Conservation (phyloP, 176 grass and related monocot genomes). For the Avena insularis region DNA sequence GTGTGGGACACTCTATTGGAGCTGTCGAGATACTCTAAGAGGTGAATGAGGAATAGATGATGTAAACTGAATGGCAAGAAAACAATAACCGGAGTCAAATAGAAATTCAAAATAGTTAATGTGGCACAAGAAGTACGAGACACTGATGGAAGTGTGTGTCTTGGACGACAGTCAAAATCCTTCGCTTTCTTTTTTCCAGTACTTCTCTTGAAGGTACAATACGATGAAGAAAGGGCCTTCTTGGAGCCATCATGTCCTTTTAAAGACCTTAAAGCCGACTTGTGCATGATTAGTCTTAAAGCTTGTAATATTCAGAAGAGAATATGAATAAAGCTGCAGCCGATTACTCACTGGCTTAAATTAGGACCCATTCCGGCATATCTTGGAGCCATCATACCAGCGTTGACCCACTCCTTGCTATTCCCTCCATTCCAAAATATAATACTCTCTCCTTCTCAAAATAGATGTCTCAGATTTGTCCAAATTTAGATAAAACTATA, state of each 20-base stretch:
- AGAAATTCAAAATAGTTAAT: no score
- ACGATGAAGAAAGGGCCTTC: slow-evolving; percentile 1
- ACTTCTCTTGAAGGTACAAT: slow-evolving; percentile 20
- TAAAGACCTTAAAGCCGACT: not conserved
- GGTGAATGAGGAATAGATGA: no score
- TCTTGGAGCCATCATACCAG: not conserved
- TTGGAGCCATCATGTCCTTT: not conserved
- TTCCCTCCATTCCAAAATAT: not conserved
- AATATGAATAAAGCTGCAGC: slow-evolving; percentile 38
- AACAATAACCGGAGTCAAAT: no score
- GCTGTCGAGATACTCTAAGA: no score
- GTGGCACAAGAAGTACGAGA: no score
- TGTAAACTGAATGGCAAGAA: no score
- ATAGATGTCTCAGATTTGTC: no score
- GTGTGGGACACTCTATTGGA: no score
- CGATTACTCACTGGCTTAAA: not conserved
- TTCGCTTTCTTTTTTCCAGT: not conserved
- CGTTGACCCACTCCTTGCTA: not conserved
- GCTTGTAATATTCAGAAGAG: slow-evolving; percentile 4
- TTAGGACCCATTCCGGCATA: slow-evolving; percentile 7
- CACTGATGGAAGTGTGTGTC: no score
- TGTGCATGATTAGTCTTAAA: slow-evolving; percentile 25
- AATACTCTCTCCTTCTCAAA: no score
- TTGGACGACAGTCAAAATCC: no score
- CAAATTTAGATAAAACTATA: no score